Base-by-base conservation (phyloP, 306 rosid genomes). In the Senna tora region DNA sequence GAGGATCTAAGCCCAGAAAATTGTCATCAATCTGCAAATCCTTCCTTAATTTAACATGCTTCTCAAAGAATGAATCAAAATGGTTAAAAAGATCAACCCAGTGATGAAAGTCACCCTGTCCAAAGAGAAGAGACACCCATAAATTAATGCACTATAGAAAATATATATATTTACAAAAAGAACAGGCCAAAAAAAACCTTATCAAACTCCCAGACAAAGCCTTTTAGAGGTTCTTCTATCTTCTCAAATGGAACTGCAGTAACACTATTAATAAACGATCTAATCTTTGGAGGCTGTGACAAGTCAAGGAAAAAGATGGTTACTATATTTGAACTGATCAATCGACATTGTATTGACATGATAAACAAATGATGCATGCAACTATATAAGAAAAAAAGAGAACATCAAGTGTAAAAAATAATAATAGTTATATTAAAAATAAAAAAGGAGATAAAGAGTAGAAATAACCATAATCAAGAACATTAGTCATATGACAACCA, bases 91-190 rank as follows among this genome's bases (percentile, higher is more conserved):
- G 90, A 80, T 91, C 97, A 77, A 86, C 96, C 99, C 99, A 95
- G 81, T 95, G 99, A 92, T 91, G 96, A 80, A 95, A 91, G 82
- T 95, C 97, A 68, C 99, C 99, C 99, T 95, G 99, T 77, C 52
- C 36, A 65, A 25, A 65, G 57, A 73, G 72, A 65, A 76, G 55
- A 81, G 60, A 79, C 33, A 65, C 49, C 78, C 56, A 72, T 81
- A 69, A 87, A 75, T 67, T 59, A 79, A 78, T 66, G 43, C 36
- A 66, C 61, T 69, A 77, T 60, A n/a, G 49, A 55, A 59, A 64
- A 85, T 55, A 69, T 58, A 14, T 5, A 61, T 61, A n/a, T 38
- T 39, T 15, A 17, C 17, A 71, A 75, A 47, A 69, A 36, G 69
- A 72, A 54, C 61, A 80, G 76, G 69, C 46, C 6, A 67, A 59